Conservation (phyloP, 768 basidiomycete species). For the Austroboletus eburneus region DNA sequence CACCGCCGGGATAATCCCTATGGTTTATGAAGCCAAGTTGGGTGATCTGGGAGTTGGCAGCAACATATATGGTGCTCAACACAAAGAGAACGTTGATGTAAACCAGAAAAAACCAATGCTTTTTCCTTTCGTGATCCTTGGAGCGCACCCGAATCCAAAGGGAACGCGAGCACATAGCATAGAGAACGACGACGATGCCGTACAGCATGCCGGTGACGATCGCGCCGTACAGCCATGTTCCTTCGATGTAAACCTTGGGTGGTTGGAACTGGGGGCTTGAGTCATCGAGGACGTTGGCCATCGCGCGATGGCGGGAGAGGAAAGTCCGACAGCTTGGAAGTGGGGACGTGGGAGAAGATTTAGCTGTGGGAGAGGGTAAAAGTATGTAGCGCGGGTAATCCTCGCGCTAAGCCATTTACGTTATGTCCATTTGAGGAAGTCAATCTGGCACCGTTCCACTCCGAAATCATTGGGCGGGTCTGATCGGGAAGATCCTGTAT, state of each 20-base stretch:
- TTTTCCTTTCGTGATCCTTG: slow-evolving; percentile 4
- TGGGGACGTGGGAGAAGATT: slow-evolving; percentile 5
- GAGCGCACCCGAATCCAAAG: slow-evolving; percentile 23
- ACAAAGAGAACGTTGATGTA: slow-evolving; percentile 29
- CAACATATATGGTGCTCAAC: slow-evolving; percentile 27
- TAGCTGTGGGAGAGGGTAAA: not conserved
- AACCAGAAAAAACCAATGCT: slow-evolving; percentile 26
- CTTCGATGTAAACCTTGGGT: slow-evolving; percentile 19
- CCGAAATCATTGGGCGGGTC: too few species aligned
- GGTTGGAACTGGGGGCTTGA: slow-evolving; percentile 9
- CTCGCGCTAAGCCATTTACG: slow-evolving; percentile 4
- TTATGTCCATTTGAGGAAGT: not conserved
- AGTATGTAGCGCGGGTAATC: not conserved
- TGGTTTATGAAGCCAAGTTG: slow-evolving; percentile 29
- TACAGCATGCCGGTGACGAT: slow-evolving; percentile 27
- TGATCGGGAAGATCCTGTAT: too few species aligned
- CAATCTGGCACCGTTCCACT: too few species aligned
- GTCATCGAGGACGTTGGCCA: slow-evolving; percentile 11
- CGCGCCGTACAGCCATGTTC: slow-evolving; percentile 30
- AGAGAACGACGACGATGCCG: slow-evolving; percentile 25
- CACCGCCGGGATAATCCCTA: slow-evolving; percentile 31
- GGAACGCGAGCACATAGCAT: slow-evolving; percentile 24
- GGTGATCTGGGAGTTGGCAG: slow-evolving; percentile 21
- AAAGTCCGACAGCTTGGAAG: not conserved
- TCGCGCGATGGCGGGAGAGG: slow-evolving; percentile 3